Conservation (phyloP, 805 yeast species). For the Lipomyces yamadae region DNA sequence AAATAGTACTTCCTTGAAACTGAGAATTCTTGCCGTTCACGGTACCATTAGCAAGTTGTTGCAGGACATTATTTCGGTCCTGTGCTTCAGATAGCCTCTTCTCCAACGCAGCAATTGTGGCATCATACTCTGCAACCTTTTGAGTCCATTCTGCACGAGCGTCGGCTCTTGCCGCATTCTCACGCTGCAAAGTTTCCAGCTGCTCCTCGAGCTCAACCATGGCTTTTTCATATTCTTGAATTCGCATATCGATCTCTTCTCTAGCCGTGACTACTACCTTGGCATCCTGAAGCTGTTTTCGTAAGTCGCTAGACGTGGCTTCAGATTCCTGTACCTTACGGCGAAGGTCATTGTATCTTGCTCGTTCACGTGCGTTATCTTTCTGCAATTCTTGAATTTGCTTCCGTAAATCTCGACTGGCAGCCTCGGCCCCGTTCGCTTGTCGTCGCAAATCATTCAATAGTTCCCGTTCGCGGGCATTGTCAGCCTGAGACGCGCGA, state of each 20-base stretch:
- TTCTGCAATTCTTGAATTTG: constrained; percentile 15
- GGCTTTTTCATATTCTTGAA: constrained; percentile 11
- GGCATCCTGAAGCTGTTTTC: constrained; percentile 6
- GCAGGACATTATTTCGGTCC: constrained; percentile 12
- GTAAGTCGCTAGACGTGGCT: constrained; percentile 4
- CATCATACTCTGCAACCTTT: constrained; percentile 23
- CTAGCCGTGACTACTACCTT: constrained; percentile 1
- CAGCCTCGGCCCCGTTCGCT: constrained; percentile 14
- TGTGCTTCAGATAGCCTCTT: constrained; percentile 21
- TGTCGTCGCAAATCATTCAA: constrained; percentile 10
- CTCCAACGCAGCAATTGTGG: constrained; percentile 18
- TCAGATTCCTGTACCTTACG: background rate
- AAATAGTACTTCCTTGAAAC: constrained; percentile 11
- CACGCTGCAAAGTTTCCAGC: constrained; percentile 14
- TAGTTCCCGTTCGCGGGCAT: constrained; percentile 5
- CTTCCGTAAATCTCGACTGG: constrained; percentile 6
- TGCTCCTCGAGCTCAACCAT: constrained; percentile 12
- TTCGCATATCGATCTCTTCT: constrained; percentile 8
- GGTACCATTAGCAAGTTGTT: constrained; percentile 19
- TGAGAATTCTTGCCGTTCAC: constrained; percentile 8
- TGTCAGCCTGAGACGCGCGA: constrained; percentile 9
- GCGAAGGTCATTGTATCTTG: background rate
- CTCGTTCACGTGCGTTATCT: constrained; percentile 13
- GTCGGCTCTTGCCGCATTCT: constrained; percentile 10
- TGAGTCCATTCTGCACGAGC: constrained; percentile 17